Evolutionary conservation across 2,329 filamentous ascomycete species (phyloP).

Genomic region (Apiospora aurea): DNA sequence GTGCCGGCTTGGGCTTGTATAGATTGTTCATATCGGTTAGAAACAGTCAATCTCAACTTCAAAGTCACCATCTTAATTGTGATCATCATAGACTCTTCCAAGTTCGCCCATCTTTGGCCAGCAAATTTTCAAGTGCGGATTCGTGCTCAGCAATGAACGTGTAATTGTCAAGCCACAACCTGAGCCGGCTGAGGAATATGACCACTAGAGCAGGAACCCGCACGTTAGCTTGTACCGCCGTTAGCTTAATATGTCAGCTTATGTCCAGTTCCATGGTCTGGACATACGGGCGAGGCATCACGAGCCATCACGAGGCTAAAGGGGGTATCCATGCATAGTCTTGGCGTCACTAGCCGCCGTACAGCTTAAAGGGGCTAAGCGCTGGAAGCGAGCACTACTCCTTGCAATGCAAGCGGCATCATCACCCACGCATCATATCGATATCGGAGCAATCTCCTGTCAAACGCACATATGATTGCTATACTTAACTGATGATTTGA

Average conservation of each 20-base stretch:
- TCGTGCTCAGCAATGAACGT: not conserved
- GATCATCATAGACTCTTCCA: not conserved
- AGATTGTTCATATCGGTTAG: rapidly evolving
- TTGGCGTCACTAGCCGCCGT: not conserved
- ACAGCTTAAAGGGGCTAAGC: slow-evolving; percentile 18
- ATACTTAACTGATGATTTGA: not conserved
- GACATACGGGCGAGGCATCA: not conserved
- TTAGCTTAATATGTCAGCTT: not conserved
- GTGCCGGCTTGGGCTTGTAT: not conserved
- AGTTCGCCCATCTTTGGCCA: not conserved
- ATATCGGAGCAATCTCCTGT: not conserved
- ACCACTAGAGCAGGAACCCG: not conserved
- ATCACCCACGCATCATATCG: not conserved
- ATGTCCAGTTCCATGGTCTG: not conserved
- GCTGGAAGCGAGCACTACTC: not conserved
- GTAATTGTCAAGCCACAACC: not conserved
- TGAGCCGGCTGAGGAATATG: not conserved
- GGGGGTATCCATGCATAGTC: not conserved
- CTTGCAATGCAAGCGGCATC: not conserved
- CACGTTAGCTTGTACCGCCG: not conserved
- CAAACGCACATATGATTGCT: not conserved
- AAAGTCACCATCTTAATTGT: not conserved
- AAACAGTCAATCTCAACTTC: not conserved
- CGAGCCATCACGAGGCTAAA: slow-evolving; percentile 1
- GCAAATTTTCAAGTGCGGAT: not conserved